Conservation (phyloP, 169 alveolate species). For the Babesia caballi region DNA sequence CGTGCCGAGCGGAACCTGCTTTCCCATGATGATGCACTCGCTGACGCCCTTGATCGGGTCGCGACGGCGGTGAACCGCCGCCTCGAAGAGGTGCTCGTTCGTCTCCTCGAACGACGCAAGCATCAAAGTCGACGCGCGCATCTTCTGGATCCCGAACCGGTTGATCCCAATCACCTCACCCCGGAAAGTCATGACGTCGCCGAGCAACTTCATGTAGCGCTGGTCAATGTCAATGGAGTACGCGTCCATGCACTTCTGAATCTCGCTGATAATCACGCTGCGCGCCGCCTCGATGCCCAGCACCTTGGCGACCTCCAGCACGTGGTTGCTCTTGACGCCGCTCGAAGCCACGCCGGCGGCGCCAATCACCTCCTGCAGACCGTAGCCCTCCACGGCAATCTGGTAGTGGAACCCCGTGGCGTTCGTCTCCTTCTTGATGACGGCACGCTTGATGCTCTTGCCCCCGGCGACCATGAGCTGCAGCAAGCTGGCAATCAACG, state of each 20-base stretch:
- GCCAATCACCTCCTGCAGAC: constrained; percentile 89
- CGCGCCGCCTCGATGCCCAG: constrained; percentile 97
- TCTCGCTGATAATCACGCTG: constrained; percentile 90
- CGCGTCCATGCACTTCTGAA: constrained; percentile 89
- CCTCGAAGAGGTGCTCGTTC: constrained; percentile 95
- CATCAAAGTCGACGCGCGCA: constrained; percentile 96
- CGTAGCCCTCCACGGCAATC: constrained; percentile 92
- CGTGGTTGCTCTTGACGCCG: constrained; percentile 89
- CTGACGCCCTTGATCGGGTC: constrained; percentile 92
- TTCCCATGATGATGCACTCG: constrained; percentile 97
- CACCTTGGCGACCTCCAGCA: constrained; percentile 89
- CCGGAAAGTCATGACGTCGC: constrained; percentile 96
- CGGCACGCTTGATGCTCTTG: constrained; percentile 80
- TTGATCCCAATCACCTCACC: constrained; percentile 95
- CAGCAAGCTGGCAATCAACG: constrained; percentile 69
- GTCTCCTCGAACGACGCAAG: constrained; percentile 99
- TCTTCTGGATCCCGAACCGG: constrained; percentile 95
- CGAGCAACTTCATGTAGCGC: constrained; percentile 94
- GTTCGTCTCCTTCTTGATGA: constrained; percentile 79
- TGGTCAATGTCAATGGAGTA: constrained; percentile 92
- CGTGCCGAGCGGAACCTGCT: constrained; percentile 92
- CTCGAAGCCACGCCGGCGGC: constrained; percentile 89
- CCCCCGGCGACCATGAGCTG: constrained; percentile 76
- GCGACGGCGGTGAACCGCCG: constrained; percentile 89
- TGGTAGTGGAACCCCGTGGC: constrained; percentile 71